Evolutionary conservation across 306 rosid species (phyloP), one percentile per base, ranked within the genome.

Genomic region (Glycine latifolia): DNA sequence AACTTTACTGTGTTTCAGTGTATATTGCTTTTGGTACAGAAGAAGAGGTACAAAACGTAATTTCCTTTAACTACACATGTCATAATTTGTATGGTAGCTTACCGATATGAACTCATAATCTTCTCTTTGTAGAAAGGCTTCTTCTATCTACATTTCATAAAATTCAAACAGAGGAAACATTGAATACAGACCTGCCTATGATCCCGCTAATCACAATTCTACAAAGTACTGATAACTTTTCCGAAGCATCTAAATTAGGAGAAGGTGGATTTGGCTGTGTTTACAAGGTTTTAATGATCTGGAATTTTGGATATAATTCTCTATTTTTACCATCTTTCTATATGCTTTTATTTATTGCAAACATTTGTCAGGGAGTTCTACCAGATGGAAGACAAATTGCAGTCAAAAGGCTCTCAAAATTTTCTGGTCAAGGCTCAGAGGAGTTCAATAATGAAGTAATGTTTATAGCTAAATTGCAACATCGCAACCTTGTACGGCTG

Each of bases 351-450:
- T 31, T 31, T 62, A 33, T 62, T 62, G 44, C 7, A 11, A 62
- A 62, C 15, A 11, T 26, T 11, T 62, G 26, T 62, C 44, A 62
- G 68, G 68, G 68, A 62, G 26, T 62, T 62, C 16, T 62, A 62
- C 44, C 4, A 5, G 16, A 62, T 62, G 44, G 68, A 31, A 62
- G 10, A 11, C 68, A 62, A 31, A 5, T 33, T 33, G 68, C 68
- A 33, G 68, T 62, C 44, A 62, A 62, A 62, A 62, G 68, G 44
- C 68, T 31, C 15, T 61, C 67, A 61, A 1, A 62, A 0, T 62
- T 62, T 62, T 62, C 68, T 10, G 9, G 68, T 62, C 44, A 62
- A 62, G 68, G 68, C 16, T 33, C 68, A 3, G 44, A 62, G 68
- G 68, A 62, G 16, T 62, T 33, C 8, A 62, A 33, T 11, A 62